Evolutionary conservation across 106 monocot species (phyloP), one percentile per base, ranked within the genome.

Genomic region (Apostasia shenzhenica): DNA sequence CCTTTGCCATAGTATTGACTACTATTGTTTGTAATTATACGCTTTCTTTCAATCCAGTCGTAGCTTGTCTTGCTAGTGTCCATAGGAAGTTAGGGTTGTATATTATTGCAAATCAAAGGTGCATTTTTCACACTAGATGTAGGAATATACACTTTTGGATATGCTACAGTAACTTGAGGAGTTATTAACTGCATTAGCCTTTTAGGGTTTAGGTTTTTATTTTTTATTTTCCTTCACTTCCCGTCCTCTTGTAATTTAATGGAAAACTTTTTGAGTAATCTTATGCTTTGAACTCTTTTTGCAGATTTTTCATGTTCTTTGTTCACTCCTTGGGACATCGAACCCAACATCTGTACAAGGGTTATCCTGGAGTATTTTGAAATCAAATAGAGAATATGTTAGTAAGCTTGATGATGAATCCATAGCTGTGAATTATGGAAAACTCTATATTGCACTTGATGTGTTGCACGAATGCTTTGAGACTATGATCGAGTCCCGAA

Each of bases 391-490:
- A 42, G 71, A 66, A 61, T 58, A 58, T 66, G 50, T 54, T 72
- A 39, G 2, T 55, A 40, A 76, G 4, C 49, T 71, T 70, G 69
- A 66, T 67, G 67, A 39, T 54, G 61, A 67, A 69, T 71, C 73
- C 8, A 70, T 66, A 54, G 66, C 71, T 45, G 84, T 80, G 61
- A 55, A 73, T 52, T 14, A 80, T 48, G 71, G 77, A 66, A 82
- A 80, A 67, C 84, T 91, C 8, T 59, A 56, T 71, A 26, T 86
- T 69, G 87, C 91, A 6, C 56, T 80, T 11, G 81, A 84, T 65
- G 72, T 91, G n/a, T 54, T 91, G 26, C 79, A 84, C 73, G 91
- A 91, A 67, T 91, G 87, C 46, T 91, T 91, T 80, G 75, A 67
- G 14, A 4, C 79, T 4, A 60, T 91, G 9, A 49, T 63, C 38